Evolutionary conservation across 306 rosid genomes (phyloP).

Genomic region (Pachyrhizus erosus): DNA sequence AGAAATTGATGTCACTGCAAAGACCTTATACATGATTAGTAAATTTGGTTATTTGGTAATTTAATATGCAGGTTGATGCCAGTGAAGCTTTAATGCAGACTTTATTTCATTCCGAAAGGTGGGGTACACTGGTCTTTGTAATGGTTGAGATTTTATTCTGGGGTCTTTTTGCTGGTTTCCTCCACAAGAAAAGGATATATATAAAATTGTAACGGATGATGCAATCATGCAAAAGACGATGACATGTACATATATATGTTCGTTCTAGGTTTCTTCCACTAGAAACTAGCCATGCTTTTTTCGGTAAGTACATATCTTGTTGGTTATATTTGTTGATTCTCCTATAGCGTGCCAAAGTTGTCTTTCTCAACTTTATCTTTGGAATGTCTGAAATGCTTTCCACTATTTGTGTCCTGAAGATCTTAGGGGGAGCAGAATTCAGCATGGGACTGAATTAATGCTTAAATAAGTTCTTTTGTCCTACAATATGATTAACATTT

Average conservation of each 20-base stretch:
- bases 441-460: neutral
- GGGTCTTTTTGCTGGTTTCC: conserved; percentile 65
- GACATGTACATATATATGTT: conserved; percentile 10
- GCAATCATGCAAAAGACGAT: conserved; percentile 27
- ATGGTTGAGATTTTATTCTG: conserved; percentile 65
- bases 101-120: conserved; percentile 63
- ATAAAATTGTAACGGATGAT: conserved; percentile 48
- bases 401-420: conserved; percentile 24
- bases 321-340: conserved; percentile 37
- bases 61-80: conserved; percentile 66
- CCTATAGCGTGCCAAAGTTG: conserved; percentile 31
- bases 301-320: conserved; percentile 11
- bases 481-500: neutral
- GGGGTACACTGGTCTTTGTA: conserved; percentile 77
- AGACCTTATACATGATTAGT: conserved; percentile 34
- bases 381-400: conserved; percentile 17
- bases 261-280: conserved; percentile 40
- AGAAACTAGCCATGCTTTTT: conserved; percentile 30
- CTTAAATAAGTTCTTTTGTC: conserved; percentile 5
- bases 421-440: neutral
- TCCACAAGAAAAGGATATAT: conserved; percentile 67
- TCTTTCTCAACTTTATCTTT: conserved; percentile 24
- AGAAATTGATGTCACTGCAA: neutral
- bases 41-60: conserved; percentile 29
- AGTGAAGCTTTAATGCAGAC: conserved; percentile 63